Evolutionary conservation across 2,329 filamentous ascomycete species (phyloP).

Genomic region (Didymella lethalis): DNA sequence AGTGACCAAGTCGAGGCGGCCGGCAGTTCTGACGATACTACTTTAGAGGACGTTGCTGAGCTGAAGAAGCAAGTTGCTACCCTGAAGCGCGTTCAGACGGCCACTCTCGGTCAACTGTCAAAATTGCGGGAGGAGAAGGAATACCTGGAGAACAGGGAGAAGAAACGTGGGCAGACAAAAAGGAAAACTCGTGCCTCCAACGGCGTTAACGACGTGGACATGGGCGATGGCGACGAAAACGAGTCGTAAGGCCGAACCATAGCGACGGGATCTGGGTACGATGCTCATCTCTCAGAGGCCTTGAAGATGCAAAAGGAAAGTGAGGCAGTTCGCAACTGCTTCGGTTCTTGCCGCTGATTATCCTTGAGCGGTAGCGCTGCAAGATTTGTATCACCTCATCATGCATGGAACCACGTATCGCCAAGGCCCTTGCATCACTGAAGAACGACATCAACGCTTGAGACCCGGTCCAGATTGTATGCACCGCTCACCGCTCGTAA

Average conservation of each 20-base stretch:
- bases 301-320: conserved; percentile 19
- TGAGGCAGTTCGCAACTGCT: conserved; percentile 16
- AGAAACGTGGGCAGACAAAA: conserved; percentile 35
- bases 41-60: conserved; percentile 45
- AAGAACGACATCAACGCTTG: conserved; percentile 15
- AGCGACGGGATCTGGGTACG: conserved; percentile 4
- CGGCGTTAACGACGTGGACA: conserved; percentile 41
- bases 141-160: conserved; percentile 45
- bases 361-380: conserved; percentile 13
- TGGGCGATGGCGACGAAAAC: conserved; percentile 32
- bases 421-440: conserved; percentile 24
- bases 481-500: conserved; percentile 5
- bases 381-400: conserved; percentile 19
- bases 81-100: conserved; percentile 56
- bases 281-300: conserved; percentile 3
- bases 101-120: conserved; percentile 56
- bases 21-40: conserved; percentile 13
- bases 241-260: conserved; percentile 10
- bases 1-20: conserved; percentile 11
- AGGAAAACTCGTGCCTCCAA: conserved; percentile 33
- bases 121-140: conserved; percentile 54
- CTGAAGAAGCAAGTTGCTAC: conserved; percentile 53
- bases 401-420: conserved; percentile 19
- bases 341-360: conserved; percentile 12
- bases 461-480: conserved; percentile 18